A percentile compares a stretch with the other conserved stretches of the same genome.
These are phyloP conservation scores for Populus hybrid DNA, from an alignment of 441 rosid species.

Conservation along the genomic window DNA sequence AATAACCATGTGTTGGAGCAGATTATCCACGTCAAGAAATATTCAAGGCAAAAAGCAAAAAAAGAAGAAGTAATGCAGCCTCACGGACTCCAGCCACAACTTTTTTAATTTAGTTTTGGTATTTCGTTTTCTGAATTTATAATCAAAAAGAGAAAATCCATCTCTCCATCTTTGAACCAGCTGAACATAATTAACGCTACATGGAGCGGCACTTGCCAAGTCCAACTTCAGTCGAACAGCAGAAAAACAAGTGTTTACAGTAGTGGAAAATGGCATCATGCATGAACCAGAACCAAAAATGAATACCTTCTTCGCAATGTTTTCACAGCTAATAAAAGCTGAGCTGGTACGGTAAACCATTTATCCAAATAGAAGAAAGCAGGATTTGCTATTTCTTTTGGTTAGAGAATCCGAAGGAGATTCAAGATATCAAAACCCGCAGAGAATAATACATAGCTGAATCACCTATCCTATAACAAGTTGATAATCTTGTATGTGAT, in stretches of 20 bases:
- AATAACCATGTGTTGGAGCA: background rate
- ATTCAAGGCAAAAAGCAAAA: background rate
- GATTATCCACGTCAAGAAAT: background rate
- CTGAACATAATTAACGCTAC: too few relatives aligned
- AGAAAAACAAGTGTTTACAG: background rate
- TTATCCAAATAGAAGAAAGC: background rate
- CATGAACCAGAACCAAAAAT: background rate
- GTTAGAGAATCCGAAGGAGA: background rate
- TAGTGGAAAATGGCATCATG: background rate
- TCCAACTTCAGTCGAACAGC: background rate
- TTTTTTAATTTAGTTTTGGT: background rate
- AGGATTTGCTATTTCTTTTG: background rate
- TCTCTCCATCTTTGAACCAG: background rate
- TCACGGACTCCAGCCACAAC: background rate
- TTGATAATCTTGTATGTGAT: background rate
- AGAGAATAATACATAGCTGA: background rate
- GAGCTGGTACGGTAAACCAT: background rate
- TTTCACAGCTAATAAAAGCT: background rate
- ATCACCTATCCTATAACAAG: constrained; percentile 27
- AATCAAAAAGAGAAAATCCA: background rate
- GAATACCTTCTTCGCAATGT: background rate
- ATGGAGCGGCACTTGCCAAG: background rate
- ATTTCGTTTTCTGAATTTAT: background rate
- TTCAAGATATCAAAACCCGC: background rate
- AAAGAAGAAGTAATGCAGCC: background rate